phyloP scores from a whole-genome alignment of 2,329 filamentous ascomycete genomes.

The Fusarium torreyae region DNA sequence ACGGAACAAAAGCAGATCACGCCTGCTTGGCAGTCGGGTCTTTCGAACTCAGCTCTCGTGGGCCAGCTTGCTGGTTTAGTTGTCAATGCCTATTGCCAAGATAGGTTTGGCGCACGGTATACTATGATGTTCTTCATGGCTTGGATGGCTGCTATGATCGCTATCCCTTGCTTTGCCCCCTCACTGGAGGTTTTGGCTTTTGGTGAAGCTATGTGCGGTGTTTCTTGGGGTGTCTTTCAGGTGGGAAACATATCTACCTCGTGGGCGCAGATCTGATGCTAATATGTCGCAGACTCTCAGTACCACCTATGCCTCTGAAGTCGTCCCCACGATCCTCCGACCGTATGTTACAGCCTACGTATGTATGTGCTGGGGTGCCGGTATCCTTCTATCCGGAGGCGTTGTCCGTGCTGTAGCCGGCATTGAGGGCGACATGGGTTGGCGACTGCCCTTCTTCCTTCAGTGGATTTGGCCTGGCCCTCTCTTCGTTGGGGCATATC shows the following conservation, averaged over 20 bases:
- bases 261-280: neutral
- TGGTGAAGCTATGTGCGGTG: slow-evolving; percentile 54
- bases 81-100: slow-evolving; percentile 59
- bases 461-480: slow-evolving; percentile 55
- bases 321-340: slow-evolving; percentile 54
- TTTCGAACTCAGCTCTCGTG: slow-evolving; percentile 60
- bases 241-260: neutral
- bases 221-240: slow-evolving; percentile 55
- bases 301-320: slow-evolving; percentile 62
- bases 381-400: slow-evolving; percentile 59
- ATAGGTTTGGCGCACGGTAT: slow-evolving; percentile 52
- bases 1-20: slow-evolving; percentile 57
- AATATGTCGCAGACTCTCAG: slow-evolving; percentile 53
- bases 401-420: slow-evolving; percentile 56
- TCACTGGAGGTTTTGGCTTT: slow-evolving; percentile 55
- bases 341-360: slow-evolving; percentile 60
- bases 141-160: slow-evolving; percentile 21
- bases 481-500: slow-evolving; percentile 48
- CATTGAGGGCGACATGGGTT: slow-evolving; percentile 55
- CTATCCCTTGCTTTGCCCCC: slow-evolving; percentile 52
- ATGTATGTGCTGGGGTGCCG: slow-evolving; percentile 62
- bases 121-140: slow-evolving; percentile 45
- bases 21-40: slow-evolving; percentile 62
- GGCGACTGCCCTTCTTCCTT: slow-evolving; percentile 55
- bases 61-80: slow-evolving; percentile 63